Evolutionary conservation across 2,329 filamentous ascomycete species (phyloP).

Genomic region (Clonostachys byssicola): DNA sequence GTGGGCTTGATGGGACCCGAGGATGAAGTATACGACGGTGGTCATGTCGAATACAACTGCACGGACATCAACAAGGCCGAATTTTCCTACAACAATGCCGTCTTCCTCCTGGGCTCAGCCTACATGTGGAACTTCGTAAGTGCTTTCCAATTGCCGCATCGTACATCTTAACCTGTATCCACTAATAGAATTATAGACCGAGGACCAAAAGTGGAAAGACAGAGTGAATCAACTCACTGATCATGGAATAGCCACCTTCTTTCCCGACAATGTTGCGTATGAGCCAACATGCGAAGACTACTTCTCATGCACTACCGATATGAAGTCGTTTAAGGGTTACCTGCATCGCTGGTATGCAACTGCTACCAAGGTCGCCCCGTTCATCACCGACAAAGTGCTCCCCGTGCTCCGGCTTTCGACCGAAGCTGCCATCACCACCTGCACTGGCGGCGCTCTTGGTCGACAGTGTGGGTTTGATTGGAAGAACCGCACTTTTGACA

Average conservation of each 20-base stretch:
- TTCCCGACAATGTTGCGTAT: conserved; percentile 50
- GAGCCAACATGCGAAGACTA: conserved; percentile 57
- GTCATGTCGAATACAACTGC: conserved; percentile 46
- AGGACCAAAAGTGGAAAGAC: conserved; percentile 50
- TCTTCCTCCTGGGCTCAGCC: conserved; percentile 54
- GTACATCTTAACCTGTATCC: background rate
- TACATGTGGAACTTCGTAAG: conserved; percentile 59
- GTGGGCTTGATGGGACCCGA: conserved; percentile 56
- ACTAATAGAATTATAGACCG: conserved; percentile 3
- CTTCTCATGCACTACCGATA: conserved; percentile 63
- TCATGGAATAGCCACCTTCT: conserved; percentile 39
- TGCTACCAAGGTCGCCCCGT: conserved; percentile 58
- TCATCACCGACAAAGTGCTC: conserved; percentile 47
- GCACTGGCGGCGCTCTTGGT: conserved; percentile 53
- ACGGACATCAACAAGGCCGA: conserved; percentile 49
- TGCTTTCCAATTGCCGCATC: conserved; percentile 1
- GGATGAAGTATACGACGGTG: conserved; percentile 59
- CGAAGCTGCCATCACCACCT: conserved; percentile 55
- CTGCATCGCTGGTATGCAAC: conserved; percentile 62
- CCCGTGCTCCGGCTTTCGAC: conserved; percentile 55
- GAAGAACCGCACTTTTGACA: conserved; percentile 39
- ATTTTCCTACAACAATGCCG: conserved; percentile 58
- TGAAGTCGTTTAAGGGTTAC: conserved; percentile 69
- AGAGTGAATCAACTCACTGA: conserved; percentile 36
- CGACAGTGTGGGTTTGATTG: conserved; percentile 64